Conservation (phyloP, 768 basidiomycete species). For the Termitomyces sp. region DNA sequence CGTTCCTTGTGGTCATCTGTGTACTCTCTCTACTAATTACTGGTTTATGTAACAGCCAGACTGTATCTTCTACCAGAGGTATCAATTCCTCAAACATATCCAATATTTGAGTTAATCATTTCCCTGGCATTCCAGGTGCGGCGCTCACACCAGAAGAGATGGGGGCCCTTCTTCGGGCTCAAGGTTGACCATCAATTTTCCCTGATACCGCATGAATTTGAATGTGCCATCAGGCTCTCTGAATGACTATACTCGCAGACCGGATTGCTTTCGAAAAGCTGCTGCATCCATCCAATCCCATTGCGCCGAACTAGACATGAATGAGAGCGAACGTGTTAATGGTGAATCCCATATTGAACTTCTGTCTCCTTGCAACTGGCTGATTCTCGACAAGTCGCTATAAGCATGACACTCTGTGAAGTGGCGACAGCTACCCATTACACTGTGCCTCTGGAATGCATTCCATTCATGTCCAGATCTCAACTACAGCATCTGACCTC, state of each 20-base stretch:
- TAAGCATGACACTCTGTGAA: constrained; percentile 78
- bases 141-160: constrained; percentile 16
- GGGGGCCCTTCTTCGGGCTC: constrained; percentile 6
- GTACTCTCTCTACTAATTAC: neutral
- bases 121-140: constrained; percentile 2
- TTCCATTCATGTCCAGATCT: constrained; percentile 27
- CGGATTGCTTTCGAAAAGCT: constrained; percentile 63
- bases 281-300: constrained; percentile 42
- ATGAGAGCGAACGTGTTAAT: constrained; percentile 58
- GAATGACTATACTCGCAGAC: constrained; percentile 39
- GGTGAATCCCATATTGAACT: constrained; percentile 31
- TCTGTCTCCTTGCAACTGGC: neutral
- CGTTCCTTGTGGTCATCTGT: neutral
- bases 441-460: constrained; percentile 66
- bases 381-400: constrained; percentile 47
- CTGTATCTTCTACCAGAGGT: neutral
- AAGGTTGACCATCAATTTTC: constrained; percentile 10
- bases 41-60: neutral
- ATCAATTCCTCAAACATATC: neutral
- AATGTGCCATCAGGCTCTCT: constrained; percentile 21
- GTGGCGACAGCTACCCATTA: constrained; percentile 70
- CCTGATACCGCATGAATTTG: neutral
- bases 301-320: constrained; percentile 57
- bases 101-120: neutral
- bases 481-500: constrained; percentile 9